Percentiles rank a stretch among this genome's conserved stretches.
Evolutionary conservation across 1,284 basidiomycete genomes (phyloP).

Genomic region (Ganoderma multipileum): DNA sequence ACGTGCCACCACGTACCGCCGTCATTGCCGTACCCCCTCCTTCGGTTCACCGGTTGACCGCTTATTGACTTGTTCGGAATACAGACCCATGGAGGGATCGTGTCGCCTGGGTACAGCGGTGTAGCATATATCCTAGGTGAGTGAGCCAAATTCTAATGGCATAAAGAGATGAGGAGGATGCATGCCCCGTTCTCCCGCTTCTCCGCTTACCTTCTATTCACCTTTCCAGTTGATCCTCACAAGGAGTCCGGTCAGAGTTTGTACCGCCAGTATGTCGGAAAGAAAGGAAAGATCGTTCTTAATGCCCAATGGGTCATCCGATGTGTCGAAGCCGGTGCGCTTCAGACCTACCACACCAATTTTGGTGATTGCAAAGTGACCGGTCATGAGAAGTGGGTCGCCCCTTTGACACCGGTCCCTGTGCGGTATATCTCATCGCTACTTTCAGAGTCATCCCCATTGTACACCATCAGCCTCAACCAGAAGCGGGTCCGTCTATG

Average conservation of each 20-base stretch:
- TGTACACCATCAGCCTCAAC: slow-evolving; percentile 22
- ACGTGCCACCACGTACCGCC: neutral
- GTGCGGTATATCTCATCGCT: neutral
- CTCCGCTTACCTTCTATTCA: slow-evolving; percentile 12
- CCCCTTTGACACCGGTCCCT: slow-evolving; percentile 7
- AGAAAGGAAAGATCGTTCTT: slow-evolving; percentile 80
- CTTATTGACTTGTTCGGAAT: slow-evolving; percentile 3
- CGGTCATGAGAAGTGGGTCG: slow-evolving; percentile 68
- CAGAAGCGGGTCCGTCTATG: slow-evolving; percentile 29
- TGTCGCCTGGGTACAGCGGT: slow-evolving; percentile 75
- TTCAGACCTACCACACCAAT: slow-evolving; percentile 76
- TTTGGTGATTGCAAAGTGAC: slow-evolving; percentile 82
- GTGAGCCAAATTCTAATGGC: slow-evolving; percentile 32
- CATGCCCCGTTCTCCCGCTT: neutral
- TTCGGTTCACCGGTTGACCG: neutral
- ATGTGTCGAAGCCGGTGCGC: slow-evolving; percentile 67
- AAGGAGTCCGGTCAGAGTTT: slow-evolving; percentile 82
- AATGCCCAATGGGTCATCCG: slow-evolving; percentile 75
- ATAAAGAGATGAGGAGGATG: slow-evolving; percentile 12
- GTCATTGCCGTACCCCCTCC: neutral
- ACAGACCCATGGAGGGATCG: slow-evolving; percentile 77
- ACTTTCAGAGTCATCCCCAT: slow-evolving; percentile 26
- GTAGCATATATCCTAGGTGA: slow-evolving; percentile 79
- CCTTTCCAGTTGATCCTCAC: slow-evolving; percentile 67
- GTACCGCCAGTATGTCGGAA: slow-evolving; percentile 75